phyloP scores from a whole-genome alignment of 768 basidiomycete species.

The Xerocomellus amylosporus region DNA sequence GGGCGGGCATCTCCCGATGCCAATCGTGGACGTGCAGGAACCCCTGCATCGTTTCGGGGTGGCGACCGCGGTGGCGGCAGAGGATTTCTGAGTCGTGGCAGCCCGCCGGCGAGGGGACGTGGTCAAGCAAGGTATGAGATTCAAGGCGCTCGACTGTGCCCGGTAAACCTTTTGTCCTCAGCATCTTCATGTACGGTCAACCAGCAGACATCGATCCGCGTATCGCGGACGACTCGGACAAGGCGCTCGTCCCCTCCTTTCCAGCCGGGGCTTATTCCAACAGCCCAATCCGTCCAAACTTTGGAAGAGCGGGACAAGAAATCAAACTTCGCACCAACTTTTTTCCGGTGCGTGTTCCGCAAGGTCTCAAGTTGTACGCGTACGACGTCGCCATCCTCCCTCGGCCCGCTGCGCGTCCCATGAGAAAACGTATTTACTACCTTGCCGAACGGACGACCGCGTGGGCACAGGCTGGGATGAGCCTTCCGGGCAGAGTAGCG shows the following conservation, averaged over 20 bases:
- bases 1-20: background rate
- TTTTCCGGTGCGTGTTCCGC: background rate
- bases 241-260: background rate
- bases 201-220: background rate
- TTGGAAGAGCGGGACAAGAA: background rate
- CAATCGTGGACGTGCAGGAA: background rate
- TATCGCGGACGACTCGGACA: background rate
- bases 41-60: background rate
- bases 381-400: background rate
- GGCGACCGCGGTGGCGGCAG: background rate
- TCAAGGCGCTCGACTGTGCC: background rate
- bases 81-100: background rate
- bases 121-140: background rate
- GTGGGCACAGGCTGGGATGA: background rate
- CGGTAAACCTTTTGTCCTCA: background rate
- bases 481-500: background rate
- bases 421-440: background rate
- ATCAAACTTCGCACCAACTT: conserved; percentile 2
- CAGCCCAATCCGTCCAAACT: background rate
- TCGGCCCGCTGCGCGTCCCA: background rate
- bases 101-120: background rate
- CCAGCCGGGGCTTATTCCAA: background rate
- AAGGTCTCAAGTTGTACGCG: background rate
- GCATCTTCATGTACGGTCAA: background rate
- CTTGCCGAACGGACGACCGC: background rate